phyloP scores from a whole-genome alignment of 2,329 filamentous ascomycete genomes.

The Talaromyces sp. region DNA sequence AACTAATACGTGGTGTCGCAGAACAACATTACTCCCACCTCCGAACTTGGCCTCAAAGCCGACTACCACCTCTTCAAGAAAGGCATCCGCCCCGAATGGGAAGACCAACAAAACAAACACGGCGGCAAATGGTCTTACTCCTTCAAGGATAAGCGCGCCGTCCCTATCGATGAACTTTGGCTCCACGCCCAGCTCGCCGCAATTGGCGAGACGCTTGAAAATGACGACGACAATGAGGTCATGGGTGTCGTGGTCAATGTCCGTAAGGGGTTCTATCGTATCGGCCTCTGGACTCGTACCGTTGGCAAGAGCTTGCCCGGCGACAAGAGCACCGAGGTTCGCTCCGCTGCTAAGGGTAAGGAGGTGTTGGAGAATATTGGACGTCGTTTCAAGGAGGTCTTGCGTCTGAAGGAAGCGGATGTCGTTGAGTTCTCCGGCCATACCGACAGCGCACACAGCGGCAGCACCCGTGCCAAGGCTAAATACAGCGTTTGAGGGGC shows the following conservation, averaged over 20 bases:
- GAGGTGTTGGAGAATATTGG: slow-evolving; percentile 82
- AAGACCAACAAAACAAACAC: slow-evolving; percentile 97
- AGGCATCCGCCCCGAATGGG: slow-evolving; percentile 96
- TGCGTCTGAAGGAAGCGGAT: slow-evolving; percentile 73
- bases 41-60: slow-evolving; percentile 92
- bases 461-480: slow-evolving; percentile 91
- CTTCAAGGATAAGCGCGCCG: slow-evolving; percentile 90
- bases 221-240: slow-evolving; percentile 87
- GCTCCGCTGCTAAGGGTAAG: slow-evolving; percentile 75
- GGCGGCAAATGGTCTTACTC: slow-evolving; percentile 98
- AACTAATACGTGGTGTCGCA: slow-evolving; percentile 69
- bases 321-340: slow-evolving; percentile 71
- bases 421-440: slow-evolving; percentile 93
- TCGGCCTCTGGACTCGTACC: slow-evolving; percentile 95
- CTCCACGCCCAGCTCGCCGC: slow-evolving; percentile 94
- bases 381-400: slow-evolving; percentile 84
- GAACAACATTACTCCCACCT: slow-evolving; percentile 98
- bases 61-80: slow-evolving; percentile 99
- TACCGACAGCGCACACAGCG: slow-evolving; percentile 86
- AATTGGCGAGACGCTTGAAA: slow-evolving; percentile 96
- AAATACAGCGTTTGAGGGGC: slow-evolving; percentile 75
- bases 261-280: slow-evolving; percentile 95
- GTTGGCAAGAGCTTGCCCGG: slow-evolving; percentile 78
- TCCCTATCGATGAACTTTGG: slow-evolving; percentile 94
- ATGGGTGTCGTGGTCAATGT: slow-evolving; percentile 99